These are phyloP conservation scores for Neophaeococcomyces aloes DNA, from an alignment of 2,329 filamentous ascomycete species.

Conservation along the genomic window DNA sequence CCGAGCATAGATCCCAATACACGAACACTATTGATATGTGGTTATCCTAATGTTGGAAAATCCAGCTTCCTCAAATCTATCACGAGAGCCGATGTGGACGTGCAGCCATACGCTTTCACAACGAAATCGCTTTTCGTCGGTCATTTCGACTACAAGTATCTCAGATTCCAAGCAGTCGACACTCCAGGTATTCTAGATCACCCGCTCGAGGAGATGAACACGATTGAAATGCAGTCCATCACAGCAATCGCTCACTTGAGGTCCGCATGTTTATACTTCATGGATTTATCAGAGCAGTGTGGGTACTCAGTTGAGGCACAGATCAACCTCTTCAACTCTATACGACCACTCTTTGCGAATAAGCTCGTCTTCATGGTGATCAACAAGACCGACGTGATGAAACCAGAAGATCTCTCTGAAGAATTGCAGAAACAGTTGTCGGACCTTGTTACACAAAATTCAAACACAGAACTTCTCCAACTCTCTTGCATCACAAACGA, in stretches of 20 bases:
- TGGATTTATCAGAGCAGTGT: conserved; percentile 94
- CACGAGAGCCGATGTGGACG: conserved; percentile 88
- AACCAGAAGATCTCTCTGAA: conserved; percentile 73
- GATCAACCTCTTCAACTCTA: conserved; percentile 89
- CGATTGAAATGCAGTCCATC: conserved; percentile 98
- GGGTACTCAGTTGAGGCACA: conserved; percentile 89
- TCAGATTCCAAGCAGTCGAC: conserved; percentile 85
- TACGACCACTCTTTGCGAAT: conserved; percentile 93
- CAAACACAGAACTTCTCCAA: conserved; percentile 85
- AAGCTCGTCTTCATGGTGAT: conserved; percentile 94
- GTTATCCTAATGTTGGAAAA: conserved; percentile 96
- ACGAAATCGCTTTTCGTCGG: conserved; percentile 96
- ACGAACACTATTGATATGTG: conserved; percentile 87
- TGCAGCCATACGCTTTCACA: conserved; percentile 96
- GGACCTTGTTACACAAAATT: conserved; percentile 61
- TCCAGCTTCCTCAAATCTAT: conserved; percentile 89
- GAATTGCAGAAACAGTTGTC: conserved; percentile 70
- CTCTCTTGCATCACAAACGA: conserved; percentile 92
- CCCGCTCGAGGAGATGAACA: conserved; percentile 98
- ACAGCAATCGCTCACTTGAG: conserved; percentile 94
- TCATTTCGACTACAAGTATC: conserved; percentile 94
- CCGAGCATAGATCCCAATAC: conserved; percentile 98
- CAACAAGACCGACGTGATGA: conserved; percentile 94
- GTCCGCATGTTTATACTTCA: conserved; percentile 93
- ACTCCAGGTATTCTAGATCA: conserved; percentile 98